Conservation (phyloP, 345 rosid species). For the Gossypium australe region DNA sequence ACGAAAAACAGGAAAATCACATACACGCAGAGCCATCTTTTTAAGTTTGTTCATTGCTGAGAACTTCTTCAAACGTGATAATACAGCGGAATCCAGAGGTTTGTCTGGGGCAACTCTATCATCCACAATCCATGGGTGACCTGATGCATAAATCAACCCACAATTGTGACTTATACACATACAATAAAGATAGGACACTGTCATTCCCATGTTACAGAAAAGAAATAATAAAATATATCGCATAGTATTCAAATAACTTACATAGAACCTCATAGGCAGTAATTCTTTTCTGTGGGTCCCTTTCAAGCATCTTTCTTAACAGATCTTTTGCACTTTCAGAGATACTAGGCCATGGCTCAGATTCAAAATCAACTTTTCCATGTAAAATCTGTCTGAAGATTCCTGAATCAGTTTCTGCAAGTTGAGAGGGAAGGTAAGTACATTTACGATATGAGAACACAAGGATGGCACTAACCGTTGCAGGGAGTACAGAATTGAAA, state of each 20-base stretch:
- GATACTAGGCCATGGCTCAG: slow-evolving; percentile 93
- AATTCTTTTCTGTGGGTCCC: slow-evolving; percentile 73
- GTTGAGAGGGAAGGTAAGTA: slow-evolving; percentile 2
- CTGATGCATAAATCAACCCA: slow-evolving; percentile 32
- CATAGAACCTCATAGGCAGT: slow-evolving; percentile 88
- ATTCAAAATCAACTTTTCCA: slow-evolving; percentile 79
- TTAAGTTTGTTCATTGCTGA: slow-evolving; percentile 94
- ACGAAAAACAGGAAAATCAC: slow-evolving; percentile 15
- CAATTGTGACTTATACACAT: not conserved
- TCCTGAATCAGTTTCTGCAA: slow-evolving; percentile 90
- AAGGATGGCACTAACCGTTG: not conserved
- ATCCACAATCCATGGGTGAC: slow-evolving; percentile 96
- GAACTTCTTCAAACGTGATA: slow-evolving; percentile 88
- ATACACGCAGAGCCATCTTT: slow-evolving; percentile 94
- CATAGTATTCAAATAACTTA: slow-evolving; percentile 32
- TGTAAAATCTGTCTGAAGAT: slow-evolving; percentile 84
- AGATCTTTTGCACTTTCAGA: slow-evolving; percentile 92
- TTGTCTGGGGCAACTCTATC: slow-evolving; percentile 85
- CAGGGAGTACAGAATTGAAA: not conserved
- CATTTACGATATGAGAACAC: not conserved
- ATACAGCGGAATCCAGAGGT: slow-evolving; percentile 91
- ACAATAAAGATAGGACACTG: not conserved
- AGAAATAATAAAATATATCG: not conserved
- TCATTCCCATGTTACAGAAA: not conserved
- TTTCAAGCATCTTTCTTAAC: slow-evolving; percentile 79